Evolutionary conservation across 176 grass and related monocot genomes (phyloP).

Genomic region (Urochloa ruziziensis): DNA sequence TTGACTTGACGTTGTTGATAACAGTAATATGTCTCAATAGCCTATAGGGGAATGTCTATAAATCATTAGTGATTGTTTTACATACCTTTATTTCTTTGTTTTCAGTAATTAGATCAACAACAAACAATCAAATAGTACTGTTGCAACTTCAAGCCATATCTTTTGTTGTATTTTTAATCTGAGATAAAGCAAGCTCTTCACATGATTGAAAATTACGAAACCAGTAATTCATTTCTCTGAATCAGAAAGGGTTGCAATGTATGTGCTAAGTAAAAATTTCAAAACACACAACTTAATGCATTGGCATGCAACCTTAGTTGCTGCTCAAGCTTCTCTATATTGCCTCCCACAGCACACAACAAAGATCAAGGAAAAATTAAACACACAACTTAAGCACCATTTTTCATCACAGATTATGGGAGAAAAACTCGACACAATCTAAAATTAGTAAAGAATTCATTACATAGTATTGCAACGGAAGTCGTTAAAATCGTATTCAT

Average conservation of each 20-base stretch:
- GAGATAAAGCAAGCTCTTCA: not conserved
- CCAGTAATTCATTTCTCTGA: not conserved
- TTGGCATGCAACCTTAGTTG: slow-evolving; percentile 25
- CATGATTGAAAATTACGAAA: not conserved
- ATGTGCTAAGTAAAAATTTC: not conserved
- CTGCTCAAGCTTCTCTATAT: not conserved
- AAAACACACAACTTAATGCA: slow-evolving; percentile 3
- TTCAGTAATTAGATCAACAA: not conserved
- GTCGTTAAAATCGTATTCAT: too few species aligned
- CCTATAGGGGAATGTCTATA: too few species aligned
- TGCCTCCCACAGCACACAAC: not conserved
- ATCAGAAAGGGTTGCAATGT: not conserved
- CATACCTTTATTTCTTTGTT: not conserved
- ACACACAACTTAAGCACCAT: too few species aligned
- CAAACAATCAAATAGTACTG: not conserved
- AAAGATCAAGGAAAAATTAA: not conserved
- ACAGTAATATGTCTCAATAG: too few species aligned
- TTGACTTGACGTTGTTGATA: too few species aligned
- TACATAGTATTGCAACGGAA: too few species aligned
- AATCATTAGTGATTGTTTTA: not conserved
- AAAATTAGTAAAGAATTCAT: too few species aligned
- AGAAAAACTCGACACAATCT: too few species aligned
- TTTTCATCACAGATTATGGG: too few species aligned
- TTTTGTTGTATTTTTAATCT: not conserved
- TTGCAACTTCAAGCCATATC: not conserved